phyloP scores from a whole-genome alignment of 148 eudicot genomes.

The Camellia lanceoleosa region DNA sequence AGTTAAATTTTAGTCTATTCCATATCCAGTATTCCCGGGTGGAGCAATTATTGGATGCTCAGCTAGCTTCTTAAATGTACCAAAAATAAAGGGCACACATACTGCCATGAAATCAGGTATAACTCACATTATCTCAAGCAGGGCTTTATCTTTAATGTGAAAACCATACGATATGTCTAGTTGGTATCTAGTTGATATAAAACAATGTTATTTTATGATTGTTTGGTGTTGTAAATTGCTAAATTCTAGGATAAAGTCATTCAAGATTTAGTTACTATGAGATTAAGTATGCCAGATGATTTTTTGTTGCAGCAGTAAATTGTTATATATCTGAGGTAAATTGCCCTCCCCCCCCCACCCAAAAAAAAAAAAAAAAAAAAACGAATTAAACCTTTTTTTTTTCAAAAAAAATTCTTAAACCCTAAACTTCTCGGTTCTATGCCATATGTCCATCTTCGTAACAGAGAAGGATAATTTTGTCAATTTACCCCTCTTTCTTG shows the following conservation, averaged over 20 bases:
- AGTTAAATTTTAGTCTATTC: slow-evolving; percentile 93
- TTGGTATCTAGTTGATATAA: neutral
- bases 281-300: neutral
- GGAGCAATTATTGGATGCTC: slow-evolving; percentile 97
- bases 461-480: too few relatives aligned
- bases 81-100: slow-evolving; percentile 95
- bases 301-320: neutral
- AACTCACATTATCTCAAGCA: neutral
- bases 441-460: too few relatives aligned
- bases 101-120: slow-evolving; percentile 99
- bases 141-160: neutral
- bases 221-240: neutral
- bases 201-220: neutral
- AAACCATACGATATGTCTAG: neutral
- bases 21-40: slow-evolving; percentile 99
- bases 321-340: neutral
- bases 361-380: too few relatives aligned
- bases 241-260: neutral
- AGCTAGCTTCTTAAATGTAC: slow-evolving; percentile 95
- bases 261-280: neutral
- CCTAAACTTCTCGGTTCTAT: too few relatives aligned
- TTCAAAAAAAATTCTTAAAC: too few relatives aligned
- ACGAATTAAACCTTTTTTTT: too few relatives aligned
- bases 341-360: too few relatives aligned
- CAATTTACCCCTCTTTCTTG: too few relatives aligned